phyloP scores from a whole-genome alignment of 2,329 filamentous ascomycete genomes.

The Pseudogymnoascus sp. region DNA sequence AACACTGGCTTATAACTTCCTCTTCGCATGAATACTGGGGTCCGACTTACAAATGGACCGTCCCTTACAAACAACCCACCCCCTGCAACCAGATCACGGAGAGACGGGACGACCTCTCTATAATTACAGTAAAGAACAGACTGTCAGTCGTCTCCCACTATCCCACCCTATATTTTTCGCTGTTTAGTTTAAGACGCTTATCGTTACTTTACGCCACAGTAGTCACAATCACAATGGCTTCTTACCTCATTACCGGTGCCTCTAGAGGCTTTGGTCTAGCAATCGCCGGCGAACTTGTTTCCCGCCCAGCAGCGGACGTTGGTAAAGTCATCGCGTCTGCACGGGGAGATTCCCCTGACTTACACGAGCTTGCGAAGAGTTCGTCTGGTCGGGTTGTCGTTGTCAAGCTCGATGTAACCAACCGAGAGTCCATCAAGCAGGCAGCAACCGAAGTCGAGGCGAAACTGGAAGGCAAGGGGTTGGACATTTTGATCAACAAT shows the following conservation, averaged over 20 bases:
- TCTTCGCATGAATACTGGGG: background rate
- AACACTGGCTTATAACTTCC: background rate
- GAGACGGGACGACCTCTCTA: background rate
- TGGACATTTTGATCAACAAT: slow-evolving; percentile 42
- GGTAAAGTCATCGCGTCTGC: slow-evolving; percentile 35
- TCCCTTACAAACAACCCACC: background rate
- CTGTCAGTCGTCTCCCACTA: background rate
- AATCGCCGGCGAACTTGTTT: slow-evolving; percentile 24
- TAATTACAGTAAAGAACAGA: background rate
- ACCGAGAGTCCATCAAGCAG: slow-evolving; percentile 28
- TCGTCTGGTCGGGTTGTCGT: slow-evolving; percentile 31
- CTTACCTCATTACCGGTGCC: slow-evolving; percentile 32
- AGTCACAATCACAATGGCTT: slow-evolving; percentile 23
- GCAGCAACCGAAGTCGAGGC: slow-evolving; percentile 30
- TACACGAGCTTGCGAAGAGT: slow-evolving; percentile 30
- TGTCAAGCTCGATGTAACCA: slow-evolving; percentile 34
- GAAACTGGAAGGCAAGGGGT: slow-evolving; percentile 31
- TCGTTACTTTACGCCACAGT: background rate
- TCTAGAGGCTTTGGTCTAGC: slow-evolving; percentile 32
- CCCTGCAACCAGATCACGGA: background rate
- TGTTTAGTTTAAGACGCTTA: background rate
- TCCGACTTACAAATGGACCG: background rate
- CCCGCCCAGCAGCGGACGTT: slow-evolving; percentile 29
- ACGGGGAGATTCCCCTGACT: slow-evolving; percentile 29
- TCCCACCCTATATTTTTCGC: background rate